Evolutionary conservation across 108 stramenopile species (phyloP), one percentile per base, ranked within the genome.

Genomic region (Craspedostauros australis): DNA sequence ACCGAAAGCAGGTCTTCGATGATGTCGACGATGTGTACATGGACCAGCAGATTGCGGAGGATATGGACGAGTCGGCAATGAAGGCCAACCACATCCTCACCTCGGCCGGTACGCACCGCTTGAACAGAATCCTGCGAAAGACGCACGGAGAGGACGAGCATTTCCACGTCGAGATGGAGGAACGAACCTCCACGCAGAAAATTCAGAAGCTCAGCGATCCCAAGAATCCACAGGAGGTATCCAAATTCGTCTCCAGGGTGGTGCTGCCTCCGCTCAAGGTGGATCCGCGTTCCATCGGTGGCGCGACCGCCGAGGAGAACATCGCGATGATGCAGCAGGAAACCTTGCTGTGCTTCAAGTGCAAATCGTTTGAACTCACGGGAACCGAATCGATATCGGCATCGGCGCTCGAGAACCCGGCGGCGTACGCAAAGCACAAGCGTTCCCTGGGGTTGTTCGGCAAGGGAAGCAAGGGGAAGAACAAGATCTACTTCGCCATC

Each of bases 401-500:
- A 39, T 39, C 72, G 23, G 57, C 70, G 37, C 55, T 79, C 27
- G 58, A 79, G 42, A 58, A 71, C 42, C 78, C 78, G 7, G 39
- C 63, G 2, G 38, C 58, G 2, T 79, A 71, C 47, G 65, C 73
- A 15, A 70, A 66, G 42, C 78, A 79, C 60, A 79, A 79, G 38
- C 64, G 78, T 23, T 60, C 68, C 19, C 36, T 79, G 42, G 72
- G 73, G 27, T 46, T 76, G 16, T 60, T 61, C 40, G 68, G 60
- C 16, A 61, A 61, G 37, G 72, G 75, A 1, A 74, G 69, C 48
- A 76, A 83, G 37, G 68, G 68, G 15, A 46, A 80, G 12, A 80
- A 86, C 43, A 90, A 90, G 39, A 38, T 81, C 26, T 58, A 78
- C 25, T 90, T 81, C 30, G 72, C 86, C 8, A 51, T 85, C n/a